A percentile compares a stretch with the other conserved stretches of the same genome.
These are phyloP conservation scores for Trematosphaeria pertusa DNA, from an alignment of 2,329 filamentous ascomycete genomes.

Conservation along the genomic window DNA sequence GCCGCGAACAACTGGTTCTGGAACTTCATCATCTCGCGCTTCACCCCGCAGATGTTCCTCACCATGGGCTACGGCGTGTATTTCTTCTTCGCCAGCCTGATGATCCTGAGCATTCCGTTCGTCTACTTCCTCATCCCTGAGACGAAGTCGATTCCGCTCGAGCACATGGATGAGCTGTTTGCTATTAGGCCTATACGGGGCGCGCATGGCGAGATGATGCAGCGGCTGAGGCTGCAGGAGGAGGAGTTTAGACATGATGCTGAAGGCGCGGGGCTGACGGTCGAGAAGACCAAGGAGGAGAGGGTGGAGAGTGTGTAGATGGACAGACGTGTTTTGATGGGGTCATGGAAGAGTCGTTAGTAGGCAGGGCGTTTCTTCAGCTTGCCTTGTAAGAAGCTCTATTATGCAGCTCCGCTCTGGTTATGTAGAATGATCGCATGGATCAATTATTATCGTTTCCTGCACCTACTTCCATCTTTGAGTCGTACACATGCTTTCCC, in stretches of 20 bases:
- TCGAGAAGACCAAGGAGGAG: constrained; percentile 45
- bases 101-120: constrained; percentile 53
- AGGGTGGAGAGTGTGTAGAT: constrained; percentile 19
- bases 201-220: constrained; percentile 50
- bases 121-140: constrained; percentile 54
- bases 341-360: too few relatives aligned
- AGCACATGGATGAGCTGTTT: constrained; percentile 57
- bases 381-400: too few relatives aligned
- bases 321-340: too few relatives aligned
- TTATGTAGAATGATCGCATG: too few relatives aligned
- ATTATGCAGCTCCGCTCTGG: too few relatives aligned
- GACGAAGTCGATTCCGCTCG: constrained; percentile 55
- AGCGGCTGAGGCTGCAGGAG: constrained; percentile 46
- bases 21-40: constrained; percentile 73
- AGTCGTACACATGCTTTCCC: too few relatives aligned
- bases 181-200: constrained; percentile 50
- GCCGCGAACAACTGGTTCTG: constrained; percentile 76
- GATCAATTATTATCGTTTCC: too few relatives aligned
- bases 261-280: constrained; percentile 24
- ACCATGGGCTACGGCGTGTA: constrained; percentile 54
- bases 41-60: constrained; percentile 69
- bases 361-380: too few relatives aligned
- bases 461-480: too few relatives aligned
- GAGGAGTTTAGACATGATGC: constrained; percentile 53
- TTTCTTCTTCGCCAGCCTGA: constrained; percentile 59